These are phyloP conservation scores for Saccharomycopsis hybrid DNA, from an alignment of 1,139 yeast species.

Conservation along the genomic window DNA sequence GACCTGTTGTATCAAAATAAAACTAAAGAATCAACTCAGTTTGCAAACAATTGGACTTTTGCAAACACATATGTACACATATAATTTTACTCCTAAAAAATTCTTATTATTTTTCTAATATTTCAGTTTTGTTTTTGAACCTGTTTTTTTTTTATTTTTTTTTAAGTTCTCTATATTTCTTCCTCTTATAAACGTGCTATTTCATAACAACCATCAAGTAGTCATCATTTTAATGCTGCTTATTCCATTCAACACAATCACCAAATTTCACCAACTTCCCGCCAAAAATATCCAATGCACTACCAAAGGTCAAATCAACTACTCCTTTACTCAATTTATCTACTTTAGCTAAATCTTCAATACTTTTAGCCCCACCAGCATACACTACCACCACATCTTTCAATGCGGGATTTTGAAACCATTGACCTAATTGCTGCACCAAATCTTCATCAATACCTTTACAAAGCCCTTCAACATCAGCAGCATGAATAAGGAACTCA, in stretches of 20 bases:
- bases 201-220: no score
- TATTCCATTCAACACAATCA: constrained; percentile 73
- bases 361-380: constrained; percentile 91
- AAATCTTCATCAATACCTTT: constrained; percentile 81
- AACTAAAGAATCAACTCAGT: no score
- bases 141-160: no score
- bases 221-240: background rate
- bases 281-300: constrained; percentile 91
- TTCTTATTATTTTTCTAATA: no score
- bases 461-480: constrained; percentile 96
- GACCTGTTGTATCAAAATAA: no score
- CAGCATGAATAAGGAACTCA: constrained; percentile 92
- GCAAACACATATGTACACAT: no score
- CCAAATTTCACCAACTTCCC: constrained; percentile 69
- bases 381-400: constrained; percentile 64
- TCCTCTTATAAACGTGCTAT: no score
- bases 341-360: constrained; percentile 63
- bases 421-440: constrained; percentile 64
- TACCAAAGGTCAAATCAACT: constrained; percentile 89
- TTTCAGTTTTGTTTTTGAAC: no score
- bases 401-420: constrained; percentile 48
- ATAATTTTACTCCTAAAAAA: no score
- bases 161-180: no score
- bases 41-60: no score
- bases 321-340: constrained; percentile 62